phyloP scores from a whole-genome alignment of 164 flowering plant species.

The Paratinospora sagittata region DNA sequence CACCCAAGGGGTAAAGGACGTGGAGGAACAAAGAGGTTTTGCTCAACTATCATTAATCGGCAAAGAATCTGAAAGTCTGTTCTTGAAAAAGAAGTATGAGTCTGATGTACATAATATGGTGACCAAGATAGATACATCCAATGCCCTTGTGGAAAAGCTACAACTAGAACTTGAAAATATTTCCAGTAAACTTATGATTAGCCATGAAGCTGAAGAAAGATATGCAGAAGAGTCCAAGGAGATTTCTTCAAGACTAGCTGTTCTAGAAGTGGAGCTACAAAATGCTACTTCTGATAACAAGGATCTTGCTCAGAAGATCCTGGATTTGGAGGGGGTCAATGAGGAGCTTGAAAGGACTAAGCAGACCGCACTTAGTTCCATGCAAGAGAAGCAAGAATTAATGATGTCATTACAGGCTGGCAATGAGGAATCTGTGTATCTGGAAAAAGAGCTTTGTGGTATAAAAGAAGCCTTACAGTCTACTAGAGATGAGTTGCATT shows the following conservation, averaged over 20 bases:
- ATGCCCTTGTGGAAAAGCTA: conserved; percentile 46
- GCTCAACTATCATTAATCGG: conserved; percentile 33
- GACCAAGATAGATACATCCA: conserved; percentile 34
- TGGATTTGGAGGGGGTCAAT: conserved; percentile 31
- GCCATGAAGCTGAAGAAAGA: conserved; percentile 50
- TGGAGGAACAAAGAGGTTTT: conserved; percentile 36
- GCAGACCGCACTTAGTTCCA: conserved; percentile 23
- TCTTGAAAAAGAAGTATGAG: conserved; percentile 42
- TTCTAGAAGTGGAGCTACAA: conserved; percentile 48
- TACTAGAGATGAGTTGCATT: conserved; percentile 36
- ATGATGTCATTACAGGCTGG: conserved; percentile 33
- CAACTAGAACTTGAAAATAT: conserved; percentile 44
- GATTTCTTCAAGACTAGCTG: conserved; percentile 39
- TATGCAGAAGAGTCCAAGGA: conserved; percentile 30
- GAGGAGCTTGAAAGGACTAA: conserved; percentile 44
- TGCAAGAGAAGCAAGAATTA: conserved; percentile 35
- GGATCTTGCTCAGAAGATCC: conserved; percentile 40
- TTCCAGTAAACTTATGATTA: conserved; percentile 33
- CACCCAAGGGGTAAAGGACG: conserved; percentile 36
- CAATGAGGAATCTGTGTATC: conserved; percentile 38
- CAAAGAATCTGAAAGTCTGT: conserved; percentile 33
- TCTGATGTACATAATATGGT: conserved; percentile 33
- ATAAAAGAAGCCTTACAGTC: conserved; percentile 36
- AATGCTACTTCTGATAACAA: conserved; percentile 36
- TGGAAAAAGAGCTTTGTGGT: conserved; percentile 37